Percentiles rank a stretch among this genome's conserved stretches.
Conservation (phyloP, 2,329 filamentous ascomycete species). For the Emericellopsis atlantica region DNA sequence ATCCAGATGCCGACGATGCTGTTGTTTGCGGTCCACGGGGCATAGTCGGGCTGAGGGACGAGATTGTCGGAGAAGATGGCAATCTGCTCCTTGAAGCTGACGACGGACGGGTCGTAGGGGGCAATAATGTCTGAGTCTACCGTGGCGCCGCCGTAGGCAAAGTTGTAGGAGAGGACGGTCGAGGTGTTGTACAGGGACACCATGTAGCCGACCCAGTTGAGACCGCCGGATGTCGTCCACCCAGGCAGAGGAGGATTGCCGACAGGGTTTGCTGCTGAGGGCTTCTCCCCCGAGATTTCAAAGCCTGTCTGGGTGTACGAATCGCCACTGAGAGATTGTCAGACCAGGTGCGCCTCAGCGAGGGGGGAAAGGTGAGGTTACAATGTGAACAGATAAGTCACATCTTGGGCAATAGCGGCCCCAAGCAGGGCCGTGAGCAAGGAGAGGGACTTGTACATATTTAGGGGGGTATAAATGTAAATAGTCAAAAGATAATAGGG, state of each 20-base stretch:
- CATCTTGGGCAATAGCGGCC: not conserved
- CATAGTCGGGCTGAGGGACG: conserved; percentile 14
- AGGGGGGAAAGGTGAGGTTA: not conserved
- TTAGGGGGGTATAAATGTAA: no score
- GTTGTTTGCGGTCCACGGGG: conserved; percentile 27
- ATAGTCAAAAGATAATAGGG: no score
- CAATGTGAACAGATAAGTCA: conserved; percentile 2
- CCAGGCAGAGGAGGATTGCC: conserved; percentile 47
- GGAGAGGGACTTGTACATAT: no score
- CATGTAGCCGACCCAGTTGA: conserved; percentile 39
- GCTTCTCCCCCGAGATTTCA: conserved; percentile 34
- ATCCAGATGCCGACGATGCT: conserved; percentile 37
- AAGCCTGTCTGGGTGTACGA: conserved; percentile 32
- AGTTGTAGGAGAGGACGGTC: conserved; percentile 32
- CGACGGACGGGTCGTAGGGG: conserved; percentile 32
- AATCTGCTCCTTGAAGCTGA: conserved; percentile 11
- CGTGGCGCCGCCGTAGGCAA: conserved; percentile 40
- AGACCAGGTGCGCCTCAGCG: not conserved
- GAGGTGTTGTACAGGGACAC: conserved; percentile 32
- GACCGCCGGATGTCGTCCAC: conserved; percentile 33
- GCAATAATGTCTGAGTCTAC: conserved; percentile 36
- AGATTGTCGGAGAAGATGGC: conserved; percentile 16
- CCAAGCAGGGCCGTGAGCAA: no score
- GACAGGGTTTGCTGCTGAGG: conserved; percentile 40
- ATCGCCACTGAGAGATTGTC: conserved; percentile 11